phyloP scores from a whole-genome alignment of 805 yeast species.

The Candida maesae region DNA sequence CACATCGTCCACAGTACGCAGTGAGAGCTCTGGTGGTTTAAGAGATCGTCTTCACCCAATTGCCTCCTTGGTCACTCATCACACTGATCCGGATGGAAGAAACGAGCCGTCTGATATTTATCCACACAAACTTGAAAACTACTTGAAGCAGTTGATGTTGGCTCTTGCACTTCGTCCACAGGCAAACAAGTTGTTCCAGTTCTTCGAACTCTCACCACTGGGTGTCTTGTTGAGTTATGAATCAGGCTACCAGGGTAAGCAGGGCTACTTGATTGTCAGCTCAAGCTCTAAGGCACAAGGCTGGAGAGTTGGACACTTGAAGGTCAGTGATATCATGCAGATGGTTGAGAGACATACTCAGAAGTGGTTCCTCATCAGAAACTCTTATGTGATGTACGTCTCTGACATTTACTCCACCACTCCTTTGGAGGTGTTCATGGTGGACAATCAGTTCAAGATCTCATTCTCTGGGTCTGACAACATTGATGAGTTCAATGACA shows the following conservation, averaged over 20 bases:
- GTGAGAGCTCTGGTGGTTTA: slow-evolving; percentile 10
- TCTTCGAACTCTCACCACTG: slow-evolving; percentile 86
- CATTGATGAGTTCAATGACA: slow-evolving; percentile 28
- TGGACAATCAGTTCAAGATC: slow-evolving; percentile 72
- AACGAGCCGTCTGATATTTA: slow-evolving; percentile 11
- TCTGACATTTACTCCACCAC: slow-evolving; percentile 83
- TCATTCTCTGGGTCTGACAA: slow-evolving; percentile 41
- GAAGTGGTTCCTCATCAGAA: slow-evolving; percentile 88
- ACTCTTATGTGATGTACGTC: slow-evolving; percentile 80
- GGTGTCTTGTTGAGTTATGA: slow-evolving; percentile 82
- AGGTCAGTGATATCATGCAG: slow-evolving; percentile 70
- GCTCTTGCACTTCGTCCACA: slow-evolving; percentile 70
- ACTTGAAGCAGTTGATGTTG: slow-evolving; percentile 58
- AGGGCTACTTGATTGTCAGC: slow-evolving; percentile 77
- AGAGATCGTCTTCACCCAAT: slow-evolving; percentile 17
- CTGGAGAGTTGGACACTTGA: slow-evolving; percentile 92
- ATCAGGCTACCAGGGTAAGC: slow-evolving; percentile 78
- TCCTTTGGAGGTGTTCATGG: slow-evolving; percentile 85
- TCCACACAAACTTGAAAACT: slow-evolving; percentile 53
- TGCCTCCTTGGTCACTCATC: slow-evolving; percentile 14
- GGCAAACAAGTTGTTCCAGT: slow-evolving; percentile 77
- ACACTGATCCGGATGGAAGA: not conserved
- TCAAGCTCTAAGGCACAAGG: slow-evolving; percentile 88
- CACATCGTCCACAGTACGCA: slow-evolving; percentile 3
- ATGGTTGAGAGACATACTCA: slow-evolving; percentile 89